A percentile compares a stretch with the other conserved stretches of the same genome.
Conservation (phyloP, 1,284 basidiomycete species). For the Dichomitus squalens region DNA sequence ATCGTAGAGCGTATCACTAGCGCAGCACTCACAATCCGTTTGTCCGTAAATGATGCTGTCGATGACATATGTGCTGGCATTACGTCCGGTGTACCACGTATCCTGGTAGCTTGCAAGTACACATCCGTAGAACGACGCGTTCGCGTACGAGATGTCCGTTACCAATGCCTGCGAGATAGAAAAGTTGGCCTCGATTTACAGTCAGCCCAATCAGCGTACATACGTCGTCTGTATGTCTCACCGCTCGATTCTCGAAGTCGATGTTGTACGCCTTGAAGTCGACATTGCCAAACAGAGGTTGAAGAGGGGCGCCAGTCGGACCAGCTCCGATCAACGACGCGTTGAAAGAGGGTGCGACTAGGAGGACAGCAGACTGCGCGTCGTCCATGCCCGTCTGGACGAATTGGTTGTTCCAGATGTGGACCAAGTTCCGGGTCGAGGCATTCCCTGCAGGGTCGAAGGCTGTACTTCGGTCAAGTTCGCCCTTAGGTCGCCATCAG, state of each 20-base stretch:
- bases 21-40: conserved; percentile 55
- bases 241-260: conserved; percentile 67
- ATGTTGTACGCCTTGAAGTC: conserved; percentile 72
- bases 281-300: conserved; percentile 54
- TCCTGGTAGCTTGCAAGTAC: conserved; percentile 66
- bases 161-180: conserved; percentile 62
- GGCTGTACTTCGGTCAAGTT: conserved; percentile 43
- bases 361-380: conserved; percentile 54
- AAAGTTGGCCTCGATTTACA: conserved; percentile 48
- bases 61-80: conserved; percentile 59
- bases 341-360: conserved; percentile 51
- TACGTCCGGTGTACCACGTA: conserved; percentile 66
- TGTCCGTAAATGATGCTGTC: conserved; percentile 65
- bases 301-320: conserved; percentile 55
- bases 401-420: conserved; percentile 52
- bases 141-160: conserved; percentile 60
- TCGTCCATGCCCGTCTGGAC: conserved; percentile 50
- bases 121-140: conserved; percentile 71
- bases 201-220: not conserved
- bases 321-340: conserved; percentile 58
- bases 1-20: not conserved
- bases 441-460: conserved; percentile 37
- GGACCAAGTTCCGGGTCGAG: conserved; percentile 51
- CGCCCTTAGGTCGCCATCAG: conserved; percentile 42
- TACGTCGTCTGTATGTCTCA: conserved; percentile 32